A percentile compares a stretch with the other conserved stretches of the same genome.
These are phyloP conservation scores for Citrus sp. DNA, from an alignment of 345 rosid species.

Conservation along the genomic window DNA sequence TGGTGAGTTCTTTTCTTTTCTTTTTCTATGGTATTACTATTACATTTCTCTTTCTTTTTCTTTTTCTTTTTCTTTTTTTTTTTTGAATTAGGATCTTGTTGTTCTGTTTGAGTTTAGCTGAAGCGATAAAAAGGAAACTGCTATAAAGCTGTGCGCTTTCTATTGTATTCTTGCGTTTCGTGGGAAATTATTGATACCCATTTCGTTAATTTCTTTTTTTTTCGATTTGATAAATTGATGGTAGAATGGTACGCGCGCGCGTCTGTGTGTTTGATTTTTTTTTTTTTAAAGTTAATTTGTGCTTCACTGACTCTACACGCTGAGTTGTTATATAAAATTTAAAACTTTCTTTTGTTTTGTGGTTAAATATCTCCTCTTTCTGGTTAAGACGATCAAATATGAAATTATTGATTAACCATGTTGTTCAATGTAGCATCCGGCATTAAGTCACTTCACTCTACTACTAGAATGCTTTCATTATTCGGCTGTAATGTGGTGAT, in stretches of 20 bases:
- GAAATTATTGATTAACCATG: not conserved
- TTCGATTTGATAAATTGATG: not conserved
- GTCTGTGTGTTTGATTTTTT: not conserved
- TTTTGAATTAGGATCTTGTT: not conserved
- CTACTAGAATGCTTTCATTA: not conserved
- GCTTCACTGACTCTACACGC: not conserved
- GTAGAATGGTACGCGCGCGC: not conserved
- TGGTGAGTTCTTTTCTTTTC: slow-evolving; percentile 45
- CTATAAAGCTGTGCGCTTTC: not conserved
- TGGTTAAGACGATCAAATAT: not conserved
- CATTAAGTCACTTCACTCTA: not conserved
- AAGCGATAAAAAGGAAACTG: not conserved
- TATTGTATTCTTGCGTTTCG: not conserved
- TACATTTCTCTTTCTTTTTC: not conserved
- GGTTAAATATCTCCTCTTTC: not conserved
- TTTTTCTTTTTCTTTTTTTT: too few species aligned
- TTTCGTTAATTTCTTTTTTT: slow-evolving; percentile 1
- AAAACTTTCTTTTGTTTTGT: not conserved
- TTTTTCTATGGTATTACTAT: not conserved
- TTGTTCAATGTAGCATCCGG: not conserved
- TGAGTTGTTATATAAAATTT: not conserved
- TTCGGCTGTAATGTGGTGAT: not conserved
- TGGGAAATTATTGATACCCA: slow-evolving; percentile 5
- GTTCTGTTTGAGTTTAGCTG: not conserved
- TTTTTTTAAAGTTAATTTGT: not conserved